Conservation (phyloP, 2,329 filamentous ascomycete species). For the Penicillium sp. region DNA sequence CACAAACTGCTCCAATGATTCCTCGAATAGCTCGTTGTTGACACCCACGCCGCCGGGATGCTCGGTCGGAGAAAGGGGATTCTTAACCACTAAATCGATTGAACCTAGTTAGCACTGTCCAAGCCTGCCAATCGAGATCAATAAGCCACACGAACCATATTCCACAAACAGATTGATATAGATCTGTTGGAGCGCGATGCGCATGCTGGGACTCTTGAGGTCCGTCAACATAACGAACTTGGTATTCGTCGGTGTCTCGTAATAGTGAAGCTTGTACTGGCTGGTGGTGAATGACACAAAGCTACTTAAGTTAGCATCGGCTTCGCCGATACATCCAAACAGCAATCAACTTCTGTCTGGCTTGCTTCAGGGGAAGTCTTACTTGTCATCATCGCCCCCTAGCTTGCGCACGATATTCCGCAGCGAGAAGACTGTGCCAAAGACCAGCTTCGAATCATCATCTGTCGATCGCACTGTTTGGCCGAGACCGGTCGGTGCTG, state of each 20-base stretch:
- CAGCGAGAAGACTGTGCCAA: conserved; percentile 92
- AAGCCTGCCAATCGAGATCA: neutral
- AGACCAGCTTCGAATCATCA: conserved; percentile 95
- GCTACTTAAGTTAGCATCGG: conserved; percentile 42
- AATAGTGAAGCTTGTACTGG: conserved; percentile 98
- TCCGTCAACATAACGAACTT: conserved; percentile 98
- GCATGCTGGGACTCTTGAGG: conserved; percentile 81
- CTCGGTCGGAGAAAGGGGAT: conserved; percentile 60
- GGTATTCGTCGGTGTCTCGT: conserved; percentile 92
- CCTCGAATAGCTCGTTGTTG: conserved; percentile 64
- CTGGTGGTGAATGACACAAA: conserved; percentile 92
- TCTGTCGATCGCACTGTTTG: conserved; percentile 54
- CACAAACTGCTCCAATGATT: conserved; percentile 54
- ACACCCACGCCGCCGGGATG: conserved; percentile 62
- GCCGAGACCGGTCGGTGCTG: conserved; percentile 36
- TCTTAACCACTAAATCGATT: conserved; percentile 56
- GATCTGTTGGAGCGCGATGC: conserved; percentile 93
- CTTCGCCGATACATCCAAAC: neutral
- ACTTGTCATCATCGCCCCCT: conserved; percentile 82
- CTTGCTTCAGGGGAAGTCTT: conserved; percentile 17
- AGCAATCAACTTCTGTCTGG: neutral
- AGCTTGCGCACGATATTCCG: conserved; percentile 96
- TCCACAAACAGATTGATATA: conserved; percentile 98
- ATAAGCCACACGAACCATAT: conserved; percentile 60
- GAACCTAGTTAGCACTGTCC: conserved; percentile 7